These are phyloP conservation scores for Tranzscheliella williamsii DNA, from an alignment of 1,284 basidiomycete genomes.

Conservation along the genomic window DNA sequence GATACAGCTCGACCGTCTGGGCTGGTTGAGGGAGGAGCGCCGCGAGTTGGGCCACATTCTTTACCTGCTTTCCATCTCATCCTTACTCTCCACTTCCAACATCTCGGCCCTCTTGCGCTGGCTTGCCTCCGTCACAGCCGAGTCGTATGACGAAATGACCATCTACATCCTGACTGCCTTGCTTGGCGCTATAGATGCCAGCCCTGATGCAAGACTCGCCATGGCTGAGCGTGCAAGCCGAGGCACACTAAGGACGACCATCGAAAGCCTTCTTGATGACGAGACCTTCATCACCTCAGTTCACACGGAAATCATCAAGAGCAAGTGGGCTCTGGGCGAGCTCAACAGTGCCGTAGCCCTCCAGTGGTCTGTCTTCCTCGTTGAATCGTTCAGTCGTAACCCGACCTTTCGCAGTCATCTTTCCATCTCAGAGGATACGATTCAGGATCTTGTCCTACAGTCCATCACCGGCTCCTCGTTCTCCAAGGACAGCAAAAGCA, in stretches of 20 bases:
- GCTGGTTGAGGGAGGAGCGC: slow-evolving; percentile 49
- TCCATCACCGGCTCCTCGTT: slow-evolving; percentile 39
- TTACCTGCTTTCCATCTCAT: slow-evolving; percentile 53
- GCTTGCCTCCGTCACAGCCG: slow-evolving; percentile 41
- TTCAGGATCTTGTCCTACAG: slow-evolving; percentile 41
- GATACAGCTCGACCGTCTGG: slow-evolving; percentile 52
- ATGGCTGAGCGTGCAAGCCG: slow-evolving; percentile 39
- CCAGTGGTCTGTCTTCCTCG: slow-evolving; percentile 76
- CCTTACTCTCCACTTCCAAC: slow-evolving; percentile 39
- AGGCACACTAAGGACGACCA: slow-evolving; percentile 21
- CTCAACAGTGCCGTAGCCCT: slow-evolving; percentile 76
- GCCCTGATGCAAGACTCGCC: slow-evolving; percentile 63
- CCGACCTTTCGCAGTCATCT: slow-evolving; percentile 47
- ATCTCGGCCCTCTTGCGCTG: slow-evolving; percentile 38
- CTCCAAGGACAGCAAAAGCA: slow-evolving; percentile 65
- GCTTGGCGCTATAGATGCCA: slow-evolving; percentile 71
- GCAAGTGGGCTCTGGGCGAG: slow-evolving; percentile 72
- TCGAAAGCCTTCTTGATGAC: slow-evolving; percentile 47
- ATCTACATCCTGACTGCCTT: slow-evolving; percentile 74
- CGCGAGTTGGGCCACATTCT: slow-evolving; percentile 53
- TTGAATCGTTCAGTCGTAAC: slow-evolving; percentile 45
- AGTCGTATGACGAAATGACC: slow-evolving; percentile 63
- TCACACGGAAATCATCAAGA: slow-evolving; percentile 48
- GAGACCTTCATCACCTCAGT: slow-evolving; percentile 54
- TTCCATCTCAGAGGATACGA: slow-evolving; percentile 40